Percentiles rank a stretch among this genome's conserved stretches.
Evolutionary conservation across 139 green algal species (phyloP).

Genomic region (Ulvella scutata): DNA sequence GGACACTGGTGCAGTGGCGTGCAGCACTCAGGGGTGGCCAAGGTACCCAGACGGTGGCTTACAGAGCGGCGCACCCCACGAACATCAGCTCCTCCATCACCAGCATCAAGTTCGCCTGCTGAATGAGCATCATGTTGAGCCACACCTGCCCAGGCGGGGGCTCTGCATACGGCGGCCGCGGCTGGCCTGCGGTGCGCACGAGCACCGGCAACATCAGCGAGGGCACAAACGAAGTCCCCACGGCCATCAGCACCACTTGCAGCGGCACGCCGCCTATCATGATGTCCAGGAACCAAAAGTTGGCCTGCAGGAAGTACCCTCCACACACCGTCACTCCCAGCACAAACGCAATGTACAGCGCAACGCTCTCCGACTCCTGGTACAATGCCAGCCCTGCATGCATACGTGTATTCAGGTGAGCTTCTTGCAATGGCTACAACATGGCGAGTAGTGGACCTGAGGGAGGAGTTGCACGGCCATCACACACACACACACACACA

Average conservation of each 20-base stretch:
- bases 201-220: slow-evolving; percentile 60
- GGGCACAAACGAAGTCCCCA: slow-evolving; percentile 44
- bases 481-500: no score
- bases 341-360: slow-evolving; percentile 70
- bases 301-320: slow-evolving; percentile 23
- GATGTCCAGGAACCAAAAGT: slow-evolving; percentile 76
- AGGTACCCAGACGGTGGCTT: no score
- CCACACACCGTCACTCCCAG: slow-evolving; percentile 28
- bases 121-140: slow-evolving; percentile 3
- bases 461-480: no score
- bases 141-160: slow-evolving; percentile 14
- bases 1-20: no score
- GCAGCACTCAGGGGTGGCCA: no score
- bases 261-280: slow-evolving; percentile 39
- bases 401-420: no score
- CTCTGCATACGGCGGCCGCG: no score
- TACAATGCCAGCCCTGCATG: slow-evolving; percentile 62
- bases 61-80: slow-evolving; percentile 12
- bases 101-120: slow-evolving; percentile 21
- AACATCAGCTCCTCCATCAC: slow-evolving; percentile 7
- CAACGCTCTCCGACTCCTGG: slow-evolving; percentile 45
- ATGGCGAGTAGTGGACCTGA: no score
- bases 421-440: no score
- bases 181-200: slow-evolving; percentile 10
- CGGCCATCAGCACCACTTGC: slow-evolving; percentile 44